Evolutionary conservation across 2,329 filamentous ascomycete species (phyloP), one percentile per base, ranked within the genome.

Genomic region (Colletotrichum sp.): DNA sequence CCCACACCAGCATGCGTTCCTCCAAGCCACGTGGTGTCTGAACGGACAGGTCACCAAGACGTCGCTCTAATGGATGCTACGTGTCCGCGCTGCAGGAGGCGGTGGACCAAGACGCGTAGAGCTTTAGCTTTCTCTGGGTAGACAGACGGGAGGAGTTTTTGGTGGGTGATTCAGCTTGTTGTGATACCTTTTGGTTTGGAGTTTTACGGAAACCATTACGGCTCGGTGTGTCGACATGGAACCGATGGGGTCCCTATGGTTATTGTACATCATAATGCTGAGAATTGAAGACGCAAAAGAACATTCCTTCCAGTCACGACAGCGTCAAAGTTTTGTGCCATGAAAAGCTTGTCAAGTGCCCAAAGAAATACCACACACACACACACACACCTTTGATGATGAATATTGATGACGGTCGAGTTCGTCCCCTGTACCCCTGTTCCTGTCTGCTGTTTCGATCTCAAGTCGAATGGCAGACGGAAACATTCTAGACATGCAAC

Each of bases 131-230:
- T 52, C 43, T 57, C 71, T 26, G 32, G 30, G 58, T 58, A 48
- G 38, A 70, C 10, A 60, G 32, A 70, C 8, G 18, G n/a, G 28
- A 52, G 72, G 73, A 72, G 73, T 75, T 75, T 75, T 36, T 24
- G 43, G 43, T 21, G 57, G 70, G 60, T 48, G 64, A 24, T 73
- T 57, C 38, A 65, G 48, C 38, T 28, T 69, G 52, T 16, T 60
- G 63, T 69, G 64, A 69, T 74, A 75, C 70, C 74, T 74, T 60
- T 68, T 64, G 63, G 57, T 69, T 61, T 26, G 74, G 65, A 74
- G 71, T 76, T 52, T 74, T 18, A 69, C 8, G 65, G 71, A 38
- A 48, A 67, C 38, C 18, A 72, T n/a, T 48, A 18, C n/a, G 52
- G 18, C 32, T 32, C 16, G 21, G 68, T 58, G 24, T 58, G 55